phyloP scores from a whole-genome alignment of 257 asterid genomes.

The Hygrophila difformis region DNA sequence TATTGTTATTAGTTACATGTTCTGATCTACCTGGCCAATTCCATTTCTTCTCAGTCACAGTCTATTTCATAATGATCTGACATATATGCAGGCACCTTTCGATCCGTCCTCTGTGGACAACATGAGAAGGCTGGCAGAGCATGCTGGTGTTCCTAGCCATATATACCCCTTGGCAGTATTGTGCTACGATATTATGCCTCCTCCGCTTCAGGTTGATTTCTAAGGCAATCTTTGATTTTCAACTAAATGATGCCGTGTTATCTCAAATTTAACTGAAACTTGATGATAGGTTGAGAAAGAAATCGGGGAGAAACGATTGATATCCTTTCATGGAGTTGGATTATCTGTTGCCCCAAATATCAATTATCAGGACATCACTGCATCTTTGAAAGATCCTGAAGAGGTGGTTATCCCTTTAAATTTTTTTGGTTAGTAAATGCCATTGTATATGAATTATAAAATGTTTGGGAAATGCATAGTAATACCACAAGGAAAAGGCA shows the following conservation, averaged over 20 bases:
- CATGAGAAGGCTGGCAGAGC: conserved; percentile 81
- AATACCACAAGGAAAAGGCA: too few species aligned
- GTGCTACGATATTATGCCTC: conserved; percentile 80
- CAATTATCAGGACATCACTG: conserved; percentile 38
- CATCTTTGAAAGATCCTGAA: conserved; percentile 48
- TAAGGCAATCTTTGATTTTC: background rate
- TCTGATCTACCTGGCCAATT: background rate
- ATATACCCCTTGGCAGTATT: conserved; percentile 66
- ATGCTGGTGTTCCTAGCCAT: conserved; percentile 71
- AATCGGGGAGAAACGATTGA: conserved; percentile 73
- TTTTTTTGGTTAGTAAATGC: background rate
- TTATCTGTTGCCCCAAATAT: conserved; percentile 57
- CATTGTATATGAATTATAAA: too few species aligned
- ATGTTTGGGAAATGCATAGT: too few species aligned
- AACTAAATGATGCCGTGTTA: background rate
- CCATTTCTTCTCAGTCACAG: background rate
- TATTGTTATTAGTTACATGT: background rate
- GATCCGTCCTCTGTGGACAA: conserved; percentile 67
- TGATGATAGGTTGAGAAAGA: conserved; percentile 73
- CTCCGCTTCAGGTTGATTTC: conserved; percentile 58
- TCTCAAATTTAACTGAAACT: conserved; percentile 9
- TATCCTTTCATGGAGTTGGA: conserved; percentile 82
- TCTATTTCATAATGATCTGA: conserved; percentile 15
- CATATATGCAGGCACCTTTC: conserved; percentile 60
- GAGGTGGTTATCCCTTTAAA: conserved; percentile 60